These are phyloP conservation scores for Trichaptum fuscoviolaceum DNA, from an alignment of 768 basidiomycete genomes.

Conservation along the genomic window DNA sequence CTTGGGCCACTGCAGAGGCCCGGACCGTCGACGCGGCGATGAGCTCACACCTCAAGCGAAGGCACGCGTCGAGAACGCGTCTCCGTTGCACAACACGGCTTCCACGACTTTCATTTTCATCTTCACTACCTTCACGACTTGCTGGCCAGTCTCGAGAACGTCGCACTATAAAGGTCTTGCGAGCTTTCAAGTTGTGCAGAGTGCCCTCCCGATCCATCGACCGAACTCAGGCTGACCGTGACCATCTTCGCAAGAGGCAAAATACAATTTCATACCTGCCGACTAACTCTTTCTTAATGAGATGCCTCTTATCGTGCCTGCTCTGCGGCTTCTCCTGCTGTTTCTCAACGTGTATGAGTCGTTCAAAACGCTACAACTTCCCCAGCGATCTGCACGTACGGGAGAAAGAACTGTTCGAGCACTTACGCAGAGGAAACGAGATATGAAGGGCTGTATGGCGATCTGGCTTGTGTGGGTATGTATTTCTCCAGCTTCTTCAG, in stretches of 20 bases:
- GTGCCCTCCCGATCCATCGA: background rate
- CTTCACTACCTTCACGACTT: background rate
- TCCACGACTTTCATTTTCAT: background rate
- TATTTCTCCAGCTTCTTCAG: constrained; percentile 9
- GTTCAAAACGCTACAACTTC: constrained; percentile 74
- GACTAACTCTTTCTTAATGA: background rate
- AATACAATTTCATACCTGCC: too few relatives aligned
- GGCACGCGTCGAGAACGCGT: background rate
- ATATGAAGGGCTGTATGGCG: constrained; percentile 79
- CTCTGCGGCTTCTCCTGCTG: constrained; percentile 63
- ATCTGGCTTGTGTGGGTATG: constrained; percentile 86
- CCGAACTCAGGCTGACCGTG: too few relatives aligned
- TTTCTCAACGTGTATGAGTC: constrained; percentile 80
- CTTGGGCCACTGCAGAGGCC: too few relatives aligned
- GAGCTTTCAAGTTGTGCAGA: background rate
- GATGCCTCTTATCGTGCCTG: constrained; percentile 67
- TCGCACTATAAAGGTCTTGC: background rate
- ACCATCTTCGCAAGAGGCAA: background rate
- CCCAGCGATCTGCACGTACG: constrained; percentile 47
- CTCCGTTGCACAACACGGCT: background rate
- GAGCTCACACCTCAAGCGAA: background rate
- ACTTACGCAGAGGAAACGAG: constrained; percentile 69
- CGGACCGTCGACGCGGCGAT: background rate
- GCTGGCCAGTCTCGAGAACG: background rate
- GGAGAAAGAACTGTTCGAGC: constrained; percentile 63